phyloP scores from a whole-genome alignment of 2,329 filamentous ascomycete genomes.

The Stemphylium lycopersici region DNA sequence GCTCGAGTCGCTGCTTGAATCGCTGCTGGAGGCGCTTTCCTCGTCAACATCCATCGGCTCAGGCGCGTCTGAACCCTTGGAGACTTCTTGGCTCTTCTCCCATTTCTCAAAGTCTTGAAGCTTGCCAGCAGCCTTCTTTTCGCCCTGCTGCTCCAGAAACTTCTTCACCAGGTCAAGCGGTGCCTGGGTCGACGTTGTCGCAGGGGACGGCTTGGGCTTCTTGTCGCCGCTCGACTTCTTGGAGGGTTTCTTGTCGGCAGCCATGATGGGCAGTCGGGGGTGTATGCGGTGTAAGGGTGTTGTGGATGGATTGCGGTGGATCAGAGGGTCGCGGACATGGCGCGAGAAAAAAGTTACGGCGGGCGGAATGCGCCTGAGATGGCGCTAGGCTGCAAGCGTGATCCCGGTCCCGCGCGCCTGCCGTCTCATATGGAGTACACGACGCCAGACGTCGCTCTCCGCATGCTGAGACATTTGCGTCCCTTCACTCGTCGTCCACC shows the following conservation, averaged over 20 bases:
- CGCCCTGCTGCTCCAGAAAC: constrained; percentile 46
- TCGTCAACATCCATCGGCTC: constrained; percentile 43
- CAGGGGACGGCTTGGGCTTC: constrained; percentile 20
- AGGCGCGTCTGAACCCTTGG: constrained; percentile 19
- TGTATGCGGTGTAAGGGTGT: background rate
- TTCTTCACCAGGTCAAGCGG: constrained; percentile 41
- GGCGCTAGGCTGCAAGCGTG: constrained; percentile 24
- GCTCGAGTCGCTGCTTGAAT: constrained; percentile 29
- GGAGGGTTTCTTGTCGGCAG: constrained; percentile 28
- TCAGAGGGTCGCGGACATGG: constrained; percentile 9
- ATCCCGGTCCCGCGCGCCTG: constrained; percentile 20
- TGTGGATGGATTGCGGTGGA: constrained; percentile 3
- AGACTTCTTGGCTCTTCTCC: constrained; percentile 25
- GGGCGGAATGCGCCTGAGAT: constrained; percentile 20
- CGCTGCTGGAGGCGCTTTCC: constrained; percentile 32
- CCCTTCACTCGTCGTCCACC: constrained; percentile 13
- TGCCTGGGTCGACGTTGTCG: constrained; percentile 12
- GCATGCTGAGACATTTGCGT: constrained; percentile 20
- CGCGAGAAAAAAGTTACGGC: constrained; percentile 29
- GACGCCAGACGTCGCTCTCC: constrained; percentile 23
- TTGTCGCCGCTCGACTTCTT: constrained; percentile 22
- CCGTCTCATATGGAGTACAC: constrained; percentile 29
- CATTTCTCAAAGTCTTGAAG: constrained; percentile 39
- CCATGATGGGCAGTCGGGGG: constrained; percentile 30
- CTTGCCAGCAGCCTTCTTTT: constrained; percentile 36